Base-by-base conservation (phyloP, 2,329 filamentous ascomycete species). In the Lecanosticta acicola region DNA sequence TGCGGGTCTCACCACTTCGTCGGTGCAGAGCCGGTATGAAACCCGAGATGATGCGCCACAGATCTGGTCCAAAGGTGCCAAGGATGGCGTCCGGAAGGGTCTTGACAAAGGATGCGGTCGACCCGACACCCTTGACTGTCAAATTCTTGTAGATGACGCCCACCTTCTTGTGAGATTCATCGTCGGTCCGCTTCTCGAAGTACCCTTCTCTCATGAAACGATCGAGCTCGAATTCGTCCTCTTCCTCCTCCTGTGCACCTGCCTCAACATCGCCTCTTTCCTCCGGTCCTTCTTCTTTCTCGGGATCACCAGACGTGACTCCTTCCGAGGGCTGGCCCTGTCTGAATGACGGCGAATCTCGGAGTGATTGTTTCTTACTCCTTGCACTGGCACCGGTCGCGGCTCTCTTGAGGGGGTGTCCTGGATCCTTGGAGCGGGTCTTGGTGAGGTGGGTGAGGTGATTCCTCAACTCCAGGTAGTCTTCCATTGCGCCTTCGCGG, bases 1-100 rank as follows among this genome's bases (percentile, higher is more conserved):
- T 71, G 29, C 77, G 69, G 13, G 73, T 73, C 21, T 75, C 71
- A 3, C 71, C 72, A 16, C 71, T 67, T 38, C 71, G 69, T 38
- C 77, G 65, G 32, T 66, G 69, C 13, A 80, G 66, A 16, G 69
- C 67, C 0, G 79, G 78, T 18, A 80, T 58, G 46, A 77, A 80
- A 4, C 69, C 60, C 24, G 70, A 71, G 11, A 89, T 56, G 4
- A 87, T 68, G 17, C 71, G 75, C 63, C 87, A 91, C 1, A 91
- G 68, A 64, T 91, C 87, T 0, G 86, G 86, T 0, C 87, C 87
- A 62, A 93, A 91, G 0, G 85, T 89, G 17, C 85, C 85, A 3
- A 88, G 51, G 32, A 91, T 73, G 2, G 86, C 86, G 53, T 86
- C 77, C 0, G 86, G 85, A 0, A 91, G 68, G 0, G 85, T 88